These are phyloP conservation scores for Exutisphaerella laricina DNA, from an alignment of 2,329 filamentous ascomycete species.

Conservation along the genomic window DNA sequence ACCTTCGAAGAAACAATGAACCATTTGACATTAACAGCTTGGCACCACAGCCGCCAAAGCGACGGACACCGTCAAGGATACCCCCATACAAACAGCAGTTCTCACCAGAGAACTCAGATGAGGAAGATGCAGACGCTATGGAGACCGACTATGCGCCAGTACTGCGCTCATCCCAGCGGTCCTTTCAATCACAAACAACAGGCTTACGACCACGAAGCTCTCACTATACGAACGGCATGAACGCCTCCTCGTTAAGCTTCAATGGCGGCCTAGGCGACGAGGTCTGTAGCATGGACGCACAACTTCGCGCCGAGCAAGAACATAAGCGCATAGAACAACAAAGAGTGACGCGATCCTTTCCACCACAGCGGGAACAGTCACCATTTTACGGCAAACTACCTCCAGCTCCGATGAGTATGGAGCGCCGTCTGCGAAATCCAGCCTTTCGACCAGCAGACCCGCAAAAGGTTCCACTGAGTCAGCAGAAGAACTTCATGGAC, in stretches of 20 bases:
- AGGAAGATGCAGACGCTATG: slow-evolving; percentile 54
- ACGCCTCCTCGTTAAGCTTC: slow-evolving; percentile 16
- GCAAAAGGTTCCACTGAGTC: slow-evolving; percentile 39
- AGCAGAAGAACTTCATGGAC: slow-evolving; percentile 49
- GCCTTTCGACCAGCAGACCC: slow-evolving; percentile 12
- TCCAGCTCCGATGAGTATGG: slow-evolving; percentile 61
- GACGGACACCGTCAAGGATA: slow-evolving; percentile 11
- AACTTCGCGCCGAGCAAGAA: slow-evolving; percentile 18
- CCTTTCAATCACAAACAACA: slow-evolving; percentile 16
- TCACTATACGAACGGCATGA: slow-evolving; percentile 12
- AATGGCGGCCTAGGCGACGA: slow-evolving; percentile 15
- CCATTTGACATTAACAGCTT: slow-evolving; percentile 37
- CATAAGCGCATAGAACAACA: slow-evolving; percentile 15
- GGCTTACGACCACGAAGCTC: slow-evolving; percentile 13
- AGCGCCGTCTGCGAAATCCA: slow-evolving; percentile 57
- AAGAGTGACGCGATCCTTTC: slow-evolving; percentile 20
- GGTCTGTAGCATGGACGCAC: slow-evolving; percentile 25
- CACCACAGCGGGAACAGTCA: slow-evolving; percentile 36
- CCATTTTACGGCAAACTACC: slow-evolving; percentile 69
- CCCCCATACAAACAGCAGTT: slow-evolving; percentile 19
- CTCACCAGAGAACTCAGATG: slow-evolving; percentile 26
- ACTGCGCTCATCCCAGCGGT: slow-evolving; percentile 17
- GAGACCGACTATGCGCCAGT: slow-evolving; percentile 58
- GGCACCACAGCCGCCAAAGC: slow-evolving; percentile 20
- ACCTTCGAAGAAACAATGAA: slow-evolving; percentile 21